These are phyloP conservation scores for Croton laevigatus DNA, from an alignment of 441 rosid genomes.

Conservation along the genomic window DNA sequence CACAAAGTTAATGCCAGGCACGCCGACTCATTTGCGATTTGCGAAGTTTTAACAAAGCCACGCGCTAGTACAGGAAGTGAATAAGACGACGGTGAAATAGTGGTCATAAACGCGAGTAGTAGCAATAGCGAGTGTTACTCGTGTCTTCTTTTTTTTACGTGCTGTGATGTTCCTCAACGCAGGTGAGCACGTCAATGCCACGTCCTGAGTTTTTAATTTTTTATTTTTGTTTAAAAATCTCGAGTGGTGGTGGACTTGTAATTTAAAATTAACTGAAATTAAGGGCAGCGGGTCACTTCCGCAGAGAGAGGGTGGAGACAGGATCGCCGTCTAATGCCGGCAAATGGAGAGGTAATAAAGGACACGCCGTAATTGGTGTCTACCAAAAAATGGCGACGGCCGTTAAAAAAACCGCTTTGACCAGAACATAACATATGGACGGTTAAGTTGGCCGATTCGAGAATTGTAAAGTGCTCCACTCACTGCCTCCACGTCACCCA, in stretches of 20 bases:
- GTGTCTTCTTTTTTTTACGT: background rate
- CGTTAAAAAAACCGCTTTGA: conserved; percentile 21
- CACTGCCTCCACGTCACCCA: background rate
- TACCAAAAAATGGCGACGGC: background rate
- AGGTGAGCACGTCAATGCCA: conserved; percentile 25
- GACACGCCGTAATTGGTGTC: conserved; percentile 22
- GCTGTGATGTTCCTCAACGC: conserved; percentile 21
- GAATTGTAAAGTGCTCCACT: background rate
- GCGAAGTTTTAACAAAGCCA: background rate
- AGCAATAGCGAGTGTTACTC: background rate
- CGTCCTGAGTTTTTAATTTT: background rate
- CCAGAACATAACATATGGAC: conserved; percentile 4
- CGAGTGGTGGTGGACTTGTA: background rate
- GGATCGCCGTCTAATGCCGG: conserved; percentile 37
- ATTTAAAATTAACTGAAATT: conserved; percentile 12
- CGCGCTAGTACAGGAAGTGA: background rate
- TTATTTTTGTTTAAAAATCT: background rate
- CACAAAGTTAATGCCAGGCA: background rate
- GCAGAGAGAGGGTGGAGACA: background rate
- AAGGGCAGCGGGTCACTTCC: conserved; percentile 26
- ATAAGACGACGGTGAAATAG: background rate
- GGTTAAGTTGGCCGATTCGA: conserved; percentile 14
- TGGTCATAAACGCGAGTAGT: background rate
- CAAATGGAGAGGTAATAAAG: background rate
- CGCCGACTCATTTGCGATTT: background rate